Base-by-base conservation (phyloP, 208 protist species). In the Acanthamoeba castellanii region DNA sequence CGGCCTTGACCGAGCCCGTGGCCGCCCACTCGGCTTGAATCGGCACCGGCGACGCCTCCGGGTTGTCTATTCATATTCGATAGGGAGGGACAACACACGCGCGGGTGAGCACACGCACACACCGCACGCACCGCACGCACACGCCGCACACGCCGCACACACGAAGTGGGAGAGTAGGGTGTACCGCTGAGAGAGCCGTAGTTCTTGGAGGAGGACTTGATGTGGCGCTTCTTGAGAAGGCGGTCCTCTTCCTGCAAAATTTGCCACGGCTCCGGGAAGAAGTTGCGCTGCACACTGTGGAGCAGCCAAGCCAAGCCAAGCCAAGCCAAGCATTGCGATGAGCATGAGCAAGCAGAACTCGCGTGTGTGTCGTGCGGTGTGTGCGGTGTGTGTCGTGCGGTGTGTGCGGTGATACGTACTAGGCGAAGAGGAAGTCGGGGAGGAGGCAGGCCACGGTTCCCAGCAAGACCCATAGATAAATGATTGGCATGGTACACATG, bases 171-270 rank as follows among this genome's bases (percentile, higher is more conserved):
- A 57, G 52, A 18, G 5, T 11, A 55, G 50, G 0, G 52, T 57
- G 16, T 57, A 57, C 52, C 52, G 52, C 52, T 57, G 52, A 57
- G 27, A 61, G 50, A 22, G 37, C 81, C 81, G 81, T 88, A 88
- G 52, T 8, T 88, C 34, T 88, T 88, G 42, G 81, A 18, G 37
- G 34, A 55, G 37, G 34, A 55, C 61, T 68, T 68, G 61, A 68
- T 13, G 61, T 88, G 42, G 9, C 50, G 37, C 81, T 88, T 88
- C 8, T 52, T 57, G 42, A 66, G 42, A 34, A 88, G 42, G 47
- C 50, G 50, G 34, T 88, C 50, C 30, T 88, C 52, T 34, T 88
- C 81, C 32, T 88, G 81, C 81, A 88, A 64, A 88, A 88, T 88
- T 55, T 88, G 81, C 81, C 81, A 88, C 25, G 81, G 50, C n/a